Evolutionary conservation across 805 yeast genomes (phyloP), one percentile per base, ranked within the genome.

Genomic region (Wickerhamomyces xylosicus): DNA sequence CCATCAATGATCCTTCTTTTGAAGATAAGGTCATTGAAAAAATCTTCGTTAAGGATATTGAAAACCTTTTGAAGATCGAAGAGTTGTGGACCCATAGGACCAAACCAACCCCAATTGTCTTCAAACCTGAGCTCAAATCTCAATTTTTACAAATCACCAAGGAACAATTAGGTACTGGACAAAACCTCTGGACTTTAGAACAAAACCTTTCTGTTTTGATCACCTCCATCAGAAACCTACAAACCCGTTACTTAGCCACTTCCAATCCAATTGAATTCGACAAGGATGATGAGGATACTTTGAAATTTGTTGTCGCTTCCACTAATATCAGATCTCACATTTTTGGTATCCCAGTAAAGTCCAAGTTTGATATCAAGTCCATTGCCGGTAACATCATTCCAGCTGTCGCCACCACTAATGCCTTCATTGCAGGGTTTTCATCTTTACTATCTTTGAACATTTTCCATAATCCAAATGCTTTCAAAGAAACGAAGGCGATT

Each of bases 341-440:
- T 2, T 90, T 89, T 54, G 65, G 69, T 19, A 87, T 89, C 41
- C 83, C 78, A 27, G 48, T 66, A 37, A 80, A 82, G 54, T 69
- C 92, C 3, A 79, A 84, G 43, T 92, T 94, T 54, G 95, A 86
- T 43, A 74, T 84, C 44, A 92, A 92, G 57, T 94, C 84, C 52
- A 87, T 90, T 46, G 98, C 98, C 0, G 99, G 99, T 5, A 92
- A 90, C 58, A 92, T 92, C 50, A 92, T 92, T 32, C 98, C 99
- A 0, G 98, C 98, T 0, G 89, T 94, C 49, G 97, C 98, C 5
- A 92, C 98, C 2, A 90, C 97, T 3, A 92, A 92, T 58, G 97
- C 98, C 1, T 80, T 92, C 13, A 79, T 92, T 49, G 87, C 96
- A 0, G 98, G 98, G 0, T 72, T 86, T 47, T 81, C 92, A 14